Base-by-base conservation (phyloP, 495 filamentous ascomycete species). In the Penicillium antarcticum region DNA sequence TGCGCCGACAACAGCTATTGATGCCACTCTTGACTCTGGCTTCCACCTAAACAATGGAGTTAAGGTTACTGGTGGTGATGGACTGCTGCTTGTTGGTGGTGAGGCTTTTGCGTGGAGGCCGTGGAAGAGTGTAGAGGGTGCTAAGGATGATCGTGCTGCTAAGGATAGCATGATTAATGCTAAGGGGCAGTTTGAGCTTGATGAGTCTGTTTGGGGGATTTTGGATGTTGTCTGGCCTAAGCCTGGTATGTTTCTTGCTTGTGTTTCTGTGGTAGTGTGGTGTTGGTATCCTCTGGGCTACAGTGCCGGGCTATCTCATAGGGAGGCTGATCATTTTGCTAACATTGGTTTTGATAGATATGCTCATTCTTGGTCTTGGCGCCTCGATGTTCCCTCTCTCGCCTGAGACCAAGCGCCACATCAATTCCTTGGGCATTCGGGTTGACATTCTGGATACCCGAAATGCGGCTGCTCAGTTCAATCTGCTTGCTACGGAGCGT, bases 391-490 rank as follows among this genome's bases (percentile, higher is more conserved):
- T 83, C 41, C 89, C 91, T 3, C 60, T 97, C 6, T 84, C 87
- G n/a, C 87, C 89, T 1, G 77, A 82, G 53, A 87, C 87, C 42
- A 81, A 87, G 56, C 73, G 75, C 51, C 73, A 80, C 53, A 83
- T 99, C 47, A 87, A 84, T 58, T 79, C 79, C 18, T 55, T 97
- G 48, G 94, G 94, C 0, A 86, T 99, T 51, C 78, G 89, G 52
- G 73, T 97, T 23, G 94, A 99, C 60, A 79, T 97, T 11, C 80
- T 89, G 66, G 94, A 97, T 75, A 99, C 94, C 32, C 75, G 90
- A 51, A 97, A 97, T 73, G 94, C 94, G 17, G 91, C 92, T 14
- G 86, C 90, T 46, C 90, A 92, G 74, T 95, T 88, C 61, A 95
- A 95, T 64, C 57, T 95, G 57, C 71, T 95, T 40, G 89, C 87